Conservation (phyloP, 2,329 filamentous ascomycete species). For the Fusarium newnesense region DNA sequence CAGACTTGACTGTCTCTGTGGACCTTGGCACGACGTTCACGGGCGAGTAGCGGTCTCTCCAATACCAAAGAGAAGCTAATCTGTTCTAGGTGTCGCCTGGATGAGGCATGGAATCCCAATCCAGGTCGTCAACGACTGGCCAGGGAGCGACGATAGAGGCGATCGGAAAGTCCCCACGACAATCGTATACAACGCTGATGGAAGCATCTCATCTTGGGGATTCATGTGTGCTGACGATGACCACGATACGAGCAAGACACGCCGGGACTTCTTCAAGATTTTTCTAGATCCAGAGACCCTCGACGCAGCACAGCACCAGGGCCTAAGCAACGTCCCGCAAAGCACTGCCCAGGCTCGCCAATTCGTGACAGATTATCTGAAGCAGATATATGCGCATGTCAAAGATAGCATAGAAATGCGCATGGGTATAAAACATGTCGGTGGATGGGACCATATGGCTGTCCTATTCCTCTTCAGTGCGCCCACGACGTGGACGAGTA, state of each 20-base stretch:
- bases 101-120: conserved; percentile 54
- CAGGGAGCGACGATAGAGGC: conserved; percentile 60
- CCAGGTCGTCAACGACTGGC: conserved; percentile 63
- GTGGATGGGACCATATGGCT: conserved; percentile 56
- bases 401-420: conserved; percentile 56
- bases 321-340: conserved; percentile 55
- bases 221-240: conserved; percentile 62
- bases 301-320: conserved; percentile 53
- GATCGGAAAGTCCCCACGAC: conserved; percentile 66
- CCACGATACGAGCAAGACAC: conserved; percentile 43
- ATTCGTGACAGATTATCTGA: conserved; percentile 61
- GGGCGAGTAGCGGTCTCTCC: conserved; percentile 41
- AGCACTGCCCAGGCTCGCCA: conserved; percentile 56
- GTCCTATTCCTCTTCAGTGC: conserved; percentile 67
- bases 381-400: conserved; percentile 60
- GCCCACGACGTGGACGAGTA: conserved; percentile 65
- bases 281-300: conserved; percentile 61
- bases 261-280: conserved; percentile 66
- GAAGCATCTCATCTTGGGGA: conserved; percentile 61
- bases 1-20: conserved; percentile 55
- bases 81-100: conserved; percentile 48
- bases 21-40: conserved; percentile 60
- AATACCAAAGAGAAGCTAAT: not conserved
- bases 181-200: conserved; percentile 57
- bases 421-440: conserved; percentile 49